phyloP scores from a whole-genome alignment of 352 stramenopile genomes.

The Phytopythium oedochilum region DNA sequence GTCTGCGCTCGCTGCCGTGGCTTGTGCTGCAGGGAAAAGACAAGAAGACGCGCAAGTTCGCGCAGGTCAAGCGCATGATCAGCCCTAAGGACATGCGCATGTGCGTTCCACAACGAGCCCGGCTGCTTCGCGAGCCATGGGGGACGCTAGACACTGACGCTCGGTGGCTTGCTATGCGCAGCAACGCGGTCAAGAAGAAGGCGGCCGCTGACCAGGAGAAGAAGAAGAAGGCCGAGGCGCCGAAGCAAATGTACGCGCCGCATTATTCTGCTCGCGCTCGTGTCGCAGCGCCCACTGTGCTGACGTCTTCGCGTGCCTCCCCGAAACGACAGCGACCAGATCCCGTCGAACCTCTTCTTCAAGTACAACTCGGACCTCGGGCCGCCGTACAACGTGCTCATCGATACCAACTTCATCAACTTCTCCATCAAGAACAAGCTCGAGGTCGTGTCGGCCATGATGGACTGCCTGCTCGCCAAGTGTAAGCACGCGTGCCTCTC shows the following conservation, averaged over 20 bases:
- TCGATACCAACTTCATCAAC: constrained; percentile 99
- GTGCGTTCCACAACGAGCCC: constrained; percentile 39
- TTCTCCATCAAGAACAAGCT: constrained; percentile 99
- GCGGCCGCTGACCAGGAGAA: constrained; percentile 79
- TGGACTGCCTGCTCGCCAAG: constrained; percentile 99
- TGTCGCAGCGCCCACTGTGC: neutral
- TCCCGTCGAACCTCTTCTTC: constrained; percentile 98
- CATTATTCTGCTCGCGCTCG: neutral
- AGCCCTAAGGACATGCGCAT: constrained; percentile 97
- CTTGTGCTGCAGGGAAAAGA: constrained; percentile 83
- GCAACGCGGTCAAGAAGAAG: constrained; percentile 76
- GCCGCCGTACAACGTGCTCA: constrained; percentile 97
- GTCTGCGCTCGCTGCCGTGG: constrained; percentile 1
- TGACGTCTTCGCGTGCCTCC: neutral
- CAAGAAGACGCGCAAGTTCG: constrained; percentile 98
- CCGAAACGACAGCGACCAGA: constrained; percentile 81
- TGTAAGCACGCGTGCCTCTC: constrained; percentile 62
- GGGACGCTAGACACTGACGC: neutral
- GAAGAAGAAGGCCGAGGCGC: constrained; percentile 87
- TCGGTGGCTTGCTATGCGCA: constrained; percentile 12
- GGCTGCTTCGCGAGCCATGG: neutral
- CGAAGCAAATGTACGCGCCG: constrained; percentile 88
- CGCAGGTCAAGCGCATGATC: constrained; percentile 98
- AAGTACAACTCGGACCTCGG: constrained; percentile 99
- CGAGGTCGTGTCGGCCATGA: constrained; percentile 98